Conservation (phyloP, 768 basidiomycete species). For the Podaxis pistillaris region DNA sequence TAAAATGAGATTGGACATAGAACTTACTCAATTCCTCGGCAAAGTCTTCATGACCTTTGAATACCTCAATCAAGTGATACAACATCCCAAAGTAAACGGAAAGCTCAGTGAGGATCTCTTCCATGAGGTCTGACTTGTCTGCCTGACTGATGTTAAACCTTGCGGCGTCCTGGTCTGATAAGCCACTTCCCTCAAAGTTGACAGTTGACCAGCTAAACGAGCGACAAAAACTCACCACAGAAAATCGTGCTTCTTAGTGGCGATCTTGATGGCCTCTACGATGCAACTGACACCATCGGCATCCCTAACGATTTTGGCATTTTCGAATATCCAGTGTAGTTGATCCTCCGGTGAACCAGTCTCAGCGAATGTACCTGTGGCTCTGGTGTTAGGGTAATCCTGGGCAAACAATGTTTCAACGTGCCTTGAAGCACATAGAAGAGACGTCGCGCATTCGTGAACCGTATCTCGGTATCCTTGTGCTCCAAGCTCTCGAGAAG, state of each 20-base stretch:
- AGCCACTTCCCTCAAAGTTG: slow-evolving; percentile 45
- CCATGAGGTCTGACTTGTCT: slow-evolving; percentile 77
- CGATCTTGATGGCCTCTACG: slow-evolving; percentile 87
- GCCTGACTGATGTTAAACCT: slow-evolving; percentile 68
- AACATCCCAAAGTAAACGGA: slow-evolving; percentile 94
- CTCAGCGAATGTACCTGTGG: slow-evolving; percentile 83
- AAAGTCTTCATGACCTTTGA: slow-evolving; percentile 91
- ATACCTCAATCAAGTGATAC: slow-evolving; percentile 92
- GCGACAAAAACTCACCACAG: slow-evolving; percentile 51
- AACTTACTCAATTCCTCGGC: slow-evolving; percentile 93
- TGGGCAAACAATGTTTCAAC: slow-evolving; percentile 10
- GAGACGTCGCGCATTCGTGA: slow-evolving; percentile 81
- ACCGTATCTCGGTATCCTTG: slow-evolving; percentile 78
- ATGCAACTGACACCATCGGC: slow-evolving; percentile 83
- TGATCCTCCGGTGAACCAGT: slow-evolving; percentile 92
- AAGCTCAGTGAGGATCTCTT: slow-evolving; percentile 90
- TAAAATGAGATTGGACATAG: background rate
- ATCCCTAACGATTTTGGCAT: slow-evolving; percentile 80
- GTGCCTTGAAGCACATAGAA: slow-evolving; percentile 92
- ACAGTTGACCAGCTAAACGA: background rate
- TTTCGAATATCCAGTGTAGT: slow-evolving; percentile 93
- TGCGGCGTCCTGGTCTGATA: slow-evolving; percentile 71
- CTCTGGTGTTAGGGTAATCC: background rate
- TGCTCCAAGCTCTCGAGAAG: slow-evolving; percentile 89
- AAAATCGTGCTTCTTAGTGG: slow-evolving; percentile 82